Evolutionary conservation across 805 yeast genomes (phyloP).

Genomic region (Ogataea henricii): DNA sequence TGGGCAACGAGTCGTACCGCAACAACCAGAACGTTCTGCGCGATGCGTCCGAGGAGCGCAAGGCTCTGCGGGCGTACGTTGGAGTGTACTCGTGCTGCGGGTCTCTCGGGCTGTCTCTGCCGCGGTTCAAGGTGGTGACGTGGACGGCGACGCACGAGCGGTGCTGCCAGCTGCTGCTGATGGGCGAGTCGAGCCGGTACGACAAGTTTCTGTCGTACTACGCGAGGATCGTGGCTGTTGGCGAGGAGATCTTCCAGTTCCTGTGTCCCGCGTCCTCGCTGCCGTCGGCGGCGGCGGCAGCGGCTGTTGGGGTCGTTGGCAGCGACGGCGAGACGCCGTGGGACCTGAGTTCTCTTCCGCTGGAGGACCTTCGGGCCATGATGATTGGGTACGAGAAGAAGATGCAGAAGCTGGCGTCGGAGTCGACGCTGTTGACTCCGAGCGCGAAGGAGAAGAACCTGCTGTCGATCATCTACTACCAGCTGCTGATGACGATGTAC

Average conservation of each 20-base stretch:
- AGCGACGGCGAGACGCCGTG: not conserved
- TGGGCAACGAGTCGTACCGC: conserved; percentile 41
- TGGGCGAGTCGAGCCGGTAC: conserved; percentile 39
- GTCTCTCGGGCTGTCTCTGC: conserved; percentile 50
- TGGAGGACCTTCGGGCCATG: conserved; percentile 31
- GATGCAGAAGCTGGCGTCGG: conserved; percentile 42
- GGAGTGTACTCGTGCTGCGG: conserved; percentile 55
- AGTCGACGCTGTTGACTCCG: conserved; percentile 40
- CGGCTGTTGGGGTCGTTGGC: conserved; percentile 10
- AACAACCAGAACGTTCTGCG: conserved; percentile 28
- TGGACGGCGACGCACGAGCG: conserved; percentile 50
- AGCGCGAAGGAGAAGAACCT: conserved; percentile 41
- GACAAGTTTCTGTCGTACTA: conserved; percentile 48
- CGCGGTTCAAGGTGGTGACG: conserved; percentile 49
- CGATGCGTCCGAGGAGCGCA: conserved; percentile 36
- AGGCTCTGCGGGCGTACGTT: conserved; percentile 44
- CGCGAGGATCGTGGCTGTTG: conserved; percentile 46
- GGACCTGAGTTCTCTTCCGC: conserved; percentile 15
- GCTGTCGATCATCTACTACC: conserved; percentile 49
- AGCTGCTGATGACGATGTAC: conserved; percentile 51
- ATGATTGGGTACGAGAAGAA: conserved; percentile 43
- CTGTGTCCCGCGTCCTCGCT: conserved; percentile 35
- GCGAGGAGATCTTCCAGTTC: conserved; percentile 50
- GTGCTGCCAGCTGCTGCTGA: conserved; percentile 36
- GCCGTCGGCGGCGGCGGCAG: conserved; percentile 11